Base-by-base conservation (phyloP, 768 basidiomycete species). In the Auricularia cornea region DNA sequence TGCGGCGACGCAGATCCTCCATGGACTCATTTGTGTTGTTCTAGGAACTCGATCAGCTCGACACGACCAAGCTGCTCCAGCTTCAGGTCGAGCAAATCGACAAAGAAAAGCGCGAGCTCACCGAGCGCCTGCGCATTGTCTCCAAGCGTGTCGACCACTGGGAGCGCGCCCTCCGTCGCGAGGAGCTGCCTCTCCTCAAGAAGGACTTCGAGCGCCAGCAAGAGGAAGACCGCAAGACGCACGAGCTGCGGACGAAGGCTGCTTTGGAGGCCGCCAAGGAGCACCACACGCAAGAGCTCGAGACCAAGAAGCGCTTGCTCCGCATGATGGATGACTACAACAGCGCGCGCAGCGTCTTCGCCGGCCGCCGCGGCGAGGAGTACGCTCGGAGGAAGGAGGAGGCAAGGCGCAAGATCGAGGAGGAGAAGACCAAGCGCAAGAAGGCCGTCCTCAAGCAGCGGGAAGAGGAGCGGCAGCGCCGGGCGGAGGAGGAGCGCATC, bases 1-100 rank as follows among this genome's bases (percentile, higher is more conserved):
- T 38, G 33, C 31, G 5, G 12, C 41, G 5, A 32, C 3, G 32
- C 30, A 62, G 31, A 52, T 40, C 60, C 64, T 16, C 16, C 64
- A 32, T 44, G 63, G 30, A 65, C 48, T 38, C 59, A 65, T 28
- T 68, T 26, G 63, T 56, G 12, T 31, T 60, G 32, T 33, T 62
- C 23, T 60, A 28, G 89, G 87, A 90, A 71, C 81, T 94, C 74
- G 90, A 92, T 68, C 85, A 84, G 60, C 80, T 90, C 65, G 92
- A 92, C 73, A 94, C 93, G 10, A 88, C 91, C 69, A 85, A 85
- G 57, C 83, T 98, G 66, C 88, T 98, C 74, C 84, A 83, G 32
- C 84, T 97, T 68, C 94, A 97, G 73, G 94, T 97, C 40, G 88
- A 93, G 67, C 94, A 98, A 71, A 81, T 98, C 54, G 97, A 97